These are phyloP conservation scores for Calonectria ilicicola DNA, from an alignment of 2,329 filamentous ascomycete species.

Conservation along the genomic window DNA sequence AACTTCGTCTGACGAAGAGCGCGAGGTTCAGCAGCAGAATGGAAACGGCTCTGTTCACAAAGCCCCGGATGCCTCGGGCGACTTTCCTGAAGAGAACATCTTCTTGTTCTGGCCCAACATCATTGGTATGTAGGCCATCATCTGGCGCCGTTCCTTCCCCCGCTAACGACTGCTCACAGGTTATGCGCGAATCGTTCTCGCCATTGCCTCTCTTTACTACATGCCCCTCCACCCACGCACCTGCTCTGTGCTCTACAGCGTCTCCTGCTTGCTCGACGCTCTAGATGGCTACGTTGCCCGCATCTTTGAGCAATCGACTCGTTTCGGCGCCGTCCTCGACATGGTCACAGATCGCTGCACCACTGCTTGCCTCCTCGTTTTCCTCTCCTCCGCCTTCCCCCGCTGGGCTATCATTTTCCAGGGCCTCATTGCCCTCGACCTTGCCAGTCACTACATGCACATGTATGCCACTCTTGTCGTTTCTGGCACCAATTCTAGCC, in stretches of 20 bases:
- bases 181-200: constrained; percentile 82
- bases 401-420: constrained; percentile 96
- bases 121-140: constrained; percentile 69
- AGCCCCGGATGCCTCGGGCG: constrained; percentile 48
- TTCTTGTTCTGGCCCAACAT: constrained; percentile 86
- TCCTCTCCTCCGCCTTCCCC: constrained; percentile 93
- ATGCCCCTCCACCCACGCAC: constrained; percentile 99
- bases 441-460: constrained; percentile 98
- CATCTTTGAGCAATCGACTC: constrained; percentile 87
- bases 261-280: constrained; percentile 95
- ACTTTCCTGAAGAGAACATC: constrained; percentile 74
- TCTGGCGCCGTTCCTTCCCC: constrained; percentile 3
- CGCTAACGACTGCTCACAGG: constrained; percentile 59
- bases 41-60: constrained; percentile 59
- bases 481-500: constrained; percentile 82
- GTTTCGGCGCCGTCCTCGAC: constrained; percentile 95
- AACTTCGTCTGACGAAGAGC: constrained; percentile 45
- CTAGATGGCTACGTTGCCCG: constrained; percentile 92
- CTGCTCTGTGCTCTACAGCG: constrained; percentile 89
- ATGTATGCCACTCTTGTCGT: constrained; percentile 97
- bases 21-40: constrained; percentile 51
- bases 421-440: constrained; percentile 88
- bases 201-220: constrained; percentile 94
- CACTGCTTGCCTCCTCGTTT: constrained; percentile 93
- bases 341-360: constrained; percentile 99